A percentile compares a stretch with the other conserved stretches of the same genome.
phyloP scores from a whole-genome alignment of 805 yeast species.

The Ogataea philodendri region DNA sequence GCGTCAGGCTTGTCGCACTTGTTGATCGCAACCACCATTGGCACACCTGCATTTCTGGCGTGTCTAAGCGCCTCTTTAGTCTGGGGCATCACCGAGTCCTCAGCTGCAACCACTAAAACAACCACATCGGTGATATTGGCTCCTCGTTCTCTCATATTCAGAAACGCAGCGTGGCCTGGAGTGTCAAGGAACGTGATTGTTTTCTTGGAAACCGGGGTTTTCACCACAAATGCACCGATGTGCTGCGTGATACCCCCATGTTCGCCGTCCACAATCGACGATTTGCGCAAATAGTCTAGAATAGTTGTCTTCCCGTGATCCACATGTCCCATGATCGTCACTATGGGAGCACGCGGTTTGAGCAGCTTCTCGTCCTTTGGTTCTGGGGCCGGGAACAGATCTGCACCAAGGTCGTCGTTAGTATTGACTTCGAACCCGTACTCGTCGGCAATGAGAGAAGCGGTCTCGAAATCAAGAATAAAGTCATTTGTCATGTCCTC shows the following conservation, averaged over 20 bases:
- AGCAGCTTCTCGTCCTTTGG: constrained; percentile 47
- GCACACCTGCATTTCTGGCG: constrained; percentile 77
- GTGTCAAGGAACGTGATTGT: constrained; percentile 89
- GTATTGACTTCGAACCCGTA: constrained; percentile 65
- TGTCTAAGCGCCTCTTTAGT: constrained; percentile 94
- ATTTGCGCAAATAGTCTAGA: constrained; percentile 79
- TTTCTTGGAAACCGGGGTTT: constrained; percentile 71
- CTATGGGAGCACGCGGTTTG: constrained; percentile 83
- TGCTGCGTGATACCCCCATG: constrained; percentile 98
- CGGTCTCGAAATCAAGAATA: constrained; percentile 83
- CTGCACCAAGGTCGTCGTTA: constrained; percentile 58
- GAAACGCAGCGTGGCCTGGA: constrained; percentile 96
- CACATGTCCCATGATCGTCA: constrained; percentile 98
- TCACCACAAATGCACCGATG: constrained; percentile 92
- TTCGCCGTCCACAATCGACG: constrained; percentile 79
- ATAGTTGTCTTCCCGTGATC: constrained; percentile 98
- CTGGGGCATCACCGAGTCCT: constrained; percentile 97
- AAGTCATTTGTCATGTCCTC: constrained; percentile 68
- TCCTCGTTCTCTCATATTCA: constrained; percentile 95
- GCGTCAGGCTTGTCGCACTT: constrained; percentile 84
- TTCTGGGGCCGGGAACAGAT: constrained; percentile 56
- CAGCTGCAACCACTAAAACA: constrained; percentile 91
- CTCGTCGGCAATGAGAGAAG: constrained; percentile 84
- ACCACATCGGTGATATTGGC: constrained; percentile 93
- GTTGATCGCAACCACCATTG: constrained; percentile 86